Conservation (phyloP, 345 rosid species). For the Melastoma malabathricum region DNA sequence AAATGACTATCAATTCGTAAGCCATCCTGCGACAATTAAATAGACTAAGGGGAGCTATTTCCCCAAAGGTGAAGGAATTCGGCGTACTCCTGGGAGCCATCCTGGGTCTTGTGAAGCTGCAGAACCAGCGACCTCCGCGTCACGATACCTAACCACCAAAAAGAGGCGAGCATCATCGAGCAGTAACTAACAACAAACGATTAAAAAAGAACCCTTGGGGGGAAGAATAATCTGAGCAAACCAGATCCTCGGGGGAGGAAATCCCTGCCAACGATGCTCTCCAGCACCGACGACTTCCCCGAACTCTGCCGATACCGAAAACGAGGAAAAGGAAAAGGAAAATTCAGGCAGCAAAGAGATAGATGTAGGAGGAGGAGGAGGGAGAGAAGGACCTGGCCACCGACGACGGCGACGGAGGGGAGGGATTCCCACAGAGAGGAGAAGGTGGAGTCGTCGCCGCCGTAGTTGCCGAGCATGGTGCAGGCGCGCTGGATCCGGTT, state of each 20-base stretch:
- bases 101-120: conserved; percentile 76
- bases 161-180: no score
- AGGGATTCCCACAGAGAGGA: conserved; percentile 86
- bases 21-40: no score
- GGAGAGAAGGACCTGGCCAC: conserved; percentile 22
- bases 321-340: neutral
- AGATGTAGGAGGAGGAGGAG: conserved; percentile 1
- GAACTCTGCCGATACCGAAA: conserved; percentile 49
- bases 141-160: conserved; percentile 64
- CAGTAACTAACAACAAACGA: no score
- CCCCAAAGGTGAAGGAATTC: conserved; percentile 80
- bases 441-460: conserved; percentile 58
- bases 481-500: conserved; percentile 92
- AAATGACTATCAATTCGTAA: no score
- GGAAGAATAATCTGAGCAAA: conserved; percentile 12
- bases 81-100: conserved; percentile 63
- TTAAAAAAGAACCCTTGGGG: no score
- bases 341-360: no score
- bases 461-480: conserved; percentile 83
- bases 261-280: conserved; percentile 91
- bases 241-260: conserved; percentile 99
- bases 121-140: conserved; percentile 83
- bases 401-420: conserved; percentile 45
- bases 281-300: conserved; percentile 91
- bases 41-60: no score